Base-by-base conservation (phyloP, 768 basidiomycete species). In the Dacryopinax primogenitus region DNA sequence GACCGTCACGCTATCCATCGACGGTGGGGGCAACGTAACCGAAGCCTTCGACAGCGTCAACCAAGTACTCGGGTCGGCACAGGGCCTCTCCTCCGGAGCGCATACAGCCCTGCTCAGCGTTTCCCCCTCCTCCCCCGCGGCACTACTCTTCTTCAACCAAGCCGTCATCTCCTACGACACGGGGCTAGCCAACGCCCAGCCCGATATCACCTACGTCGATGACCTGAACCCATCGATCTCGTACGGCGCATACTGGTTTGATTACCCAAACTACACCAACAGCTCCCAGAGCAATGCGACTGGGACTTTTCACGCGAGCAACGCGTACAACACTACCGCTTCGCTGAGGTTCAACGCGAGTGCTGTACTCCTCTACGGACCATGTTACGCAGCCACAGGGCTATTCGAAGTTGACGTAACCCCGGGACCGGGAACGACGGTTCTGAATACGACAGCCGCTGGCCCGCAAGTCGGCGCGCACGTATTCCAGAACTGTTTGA, bases 331-430 rank as follows among this genome's bases (percentile, higher is more conserved):
- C 51, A 58, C 51, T 30, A 58, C 26, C 51, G 30, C 30, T 15
- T 30, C 11, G 26, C 51, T 58, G 3, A 3, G 51, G 30, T 58
- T 58, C 51, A 58, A 58, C 51, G 51, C 51, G 4, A 58, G 51
- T 30, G 51, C 51, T 21, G 51, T 58, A 15, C 51, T 58, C 51
- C 51, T 58, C 51, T 58, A 58, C 51, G 51, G 51, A 6, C 51
- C 51, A 30, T 58, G 51, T 21, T 58, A 58, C 51, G 11, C 51
- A 23, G 30, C 26, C 51, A 58, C 51, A 15, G 51, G 51, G 15
- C 26, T 58, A 15, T 58, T 28, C 30, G 32, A 23, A 3, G 51
- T 58, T 30, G 51, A 58, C 51, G 13, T 58, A 11, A 30, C 26
- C 30, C 51, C 51, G 6, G 51, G 51, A 11, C 51, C 51, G 51